Conservation (phyloP, 176 grass and related monocot species). For the Elymus sibiricus region DNA sequence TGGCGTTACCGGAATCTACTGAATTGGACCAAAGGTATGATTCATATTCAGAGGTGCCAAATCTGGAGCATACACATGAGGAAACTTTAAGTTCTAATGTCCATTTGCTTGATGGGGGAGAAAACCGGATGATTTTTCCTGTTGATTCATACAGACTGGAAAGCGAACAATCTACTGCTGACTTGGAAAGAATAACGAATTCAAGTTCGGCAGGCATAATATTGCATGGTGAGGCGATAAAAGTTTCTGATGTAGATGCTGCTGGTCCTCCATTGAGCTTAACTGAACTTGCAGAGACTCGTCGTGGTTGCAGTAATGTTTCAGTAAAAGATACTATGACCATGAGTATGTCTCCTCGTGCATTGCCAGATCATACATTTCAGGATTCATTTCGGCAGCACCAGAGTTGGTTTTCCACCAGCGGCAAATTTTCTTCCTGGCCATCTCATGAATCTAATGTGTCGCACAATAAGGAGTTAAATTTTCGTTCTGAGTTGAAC, state of each 20-base stretch:
- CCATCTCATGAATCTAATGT: slow-evolving; percentile 20
- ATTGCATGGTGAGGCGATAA: background rate
- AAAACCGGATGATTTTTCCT: background rate
- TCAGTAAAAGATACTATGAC: slow-evolving; percentile 20
- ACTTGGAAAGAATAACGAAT: slow-evolving; percentile 4
- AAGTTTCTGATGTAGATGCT: slow-evolving; percentile 1
- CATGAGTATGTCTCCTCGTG: slow-evolving; percentile 19
- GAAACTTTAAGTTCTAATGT: background rate
- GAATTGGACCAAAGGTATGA: background rate
- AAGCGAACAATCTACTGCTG: slow-evolving; percentile 1
- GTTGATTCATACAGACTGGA: slow-evolving; percentile 4
- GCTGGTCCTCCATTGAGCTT: slow-evolving; percentile 12
- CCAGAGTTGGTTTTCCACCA: slow-evolving; percentile 12
- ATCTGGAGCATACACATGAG: slow-evolving; percentile 12
- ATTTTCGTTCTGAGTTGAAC: slow-evolving; percentile 28
- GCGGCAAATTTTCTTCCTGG: slow-evolving; percentile 11
- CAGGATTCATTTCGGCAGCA: slow-evolving; percentile 28
- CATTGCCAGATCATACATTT: background rate
- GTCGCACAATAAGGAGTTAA: background rate
- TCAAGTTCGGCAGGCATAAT: background rate
- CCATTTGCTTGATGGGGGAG: background rate
- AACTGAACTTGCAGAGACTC: slow-evolving; percentile 10
- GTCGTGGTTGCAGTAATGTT: background rate
- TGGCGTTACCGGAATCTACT: slow-evolving; percentile 11
- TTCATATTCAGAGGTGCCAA: slow-evolving; percentile 20